Conservation (phyloP, 108 stramenopile genomes). For the Nitzschia putrida region DNA sequence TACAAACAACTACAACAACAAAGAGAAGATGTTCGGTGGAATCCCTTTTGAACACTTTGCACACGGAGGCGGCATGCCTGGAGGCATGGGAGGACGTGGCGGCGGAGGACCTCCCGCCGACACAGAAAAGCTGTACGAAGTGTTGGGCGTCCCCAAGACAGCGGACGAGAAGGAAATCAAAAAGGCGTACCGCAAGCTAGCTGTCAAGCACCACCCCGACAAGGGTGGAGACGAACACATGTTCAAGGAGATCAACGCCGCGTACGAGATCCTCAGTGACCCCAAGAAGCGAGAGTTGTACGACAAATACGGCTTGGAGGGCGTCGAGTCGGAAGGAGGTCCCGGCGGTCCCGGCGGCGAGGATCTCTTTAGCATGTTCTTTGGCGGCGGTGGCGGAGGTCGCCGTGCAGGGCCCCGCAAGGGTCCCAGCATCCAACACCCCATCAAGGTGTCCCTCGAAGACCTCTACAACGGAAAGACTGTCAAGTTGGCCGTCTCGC, state of each 20-base stretch:
- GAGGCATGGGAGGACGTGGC: slow-evolving; percentile 36
- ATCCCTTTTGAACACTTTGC: slow-evolving; percentile 77
- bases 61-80: slow-evolving; percentile 53
- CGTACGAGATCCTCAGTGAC: slow-evolving; percentile 85
- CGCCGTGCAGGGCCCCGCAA: slow-evolving; percentile 78
- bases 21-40: slow-evolving; percentile 62
- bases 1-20: slow-evolving; percentile 4
- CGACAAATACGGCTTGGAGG: slow-evolving; percentile 92
- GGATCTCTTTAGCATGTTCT: slow-evolving; percentile 97
- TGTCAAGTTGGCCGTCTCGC: slow-evolving; percentile 86
- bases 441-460: slow-evolving; percentile 89
- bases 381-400: slow-evolving; percentile 75
- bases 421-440: slow-evolving; percentile 92
- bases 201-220: slow-evolving; percentile 63
- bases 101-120: slow-evolving; percentile 65
- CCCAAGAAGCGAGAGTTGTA: slow-evolving; percentile 84
- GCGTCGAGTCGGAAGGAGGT: slow-evolving; percentile 76
- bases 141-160: slow-evolving; percentile 70
- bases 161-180: slow-evolving; percentile 78
- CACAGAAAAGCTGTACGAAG: slow-evolving; percentile 87
- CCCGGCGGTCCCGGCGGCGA: slow-evolving; percentile 69
- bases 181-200: slow-evolving; percentile 80
- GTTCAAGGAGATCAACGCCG: slow-evolving; percentile 86
- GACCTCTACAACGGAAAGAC: slow-evolving; percentile 97
- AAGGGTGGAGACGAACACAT: slow-evolving; percentile 90